Percentiles rank a stretch among this genome's conserved stretches.
phyloP scores from a whole-genome alignment of 2,329 filamentous ascomycete genomes.

The Sarocladium kiliense region DNA sequence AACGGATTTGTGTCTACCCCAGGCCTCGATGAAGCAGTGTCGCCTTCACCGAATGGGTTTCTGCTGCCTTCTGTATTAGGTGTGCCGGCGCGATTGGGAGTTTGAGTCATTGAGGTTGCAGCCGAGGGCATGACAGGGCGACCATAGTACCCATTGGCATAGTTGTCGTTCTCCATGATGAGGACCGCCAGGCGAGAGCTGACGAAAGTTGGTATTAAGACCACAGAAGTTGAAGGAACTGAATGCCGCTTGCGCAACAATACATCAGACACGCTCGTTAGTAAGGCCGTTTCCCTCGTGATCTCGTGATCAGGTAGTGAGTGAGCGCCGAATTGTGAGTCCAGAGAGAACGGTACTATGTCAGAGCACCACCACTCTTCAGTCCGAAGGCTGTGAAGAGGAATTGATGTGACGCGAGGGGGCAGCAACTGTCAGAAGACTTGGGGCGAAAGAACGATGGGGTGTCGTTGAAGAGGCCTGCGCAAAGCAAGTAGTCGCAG shows the following conservation, averaged over 20 bases:
- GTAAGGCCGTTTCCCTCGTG: too few species aligned
- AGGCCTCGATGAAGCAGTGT: conserved; percentile 29
- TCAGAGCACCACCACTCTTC: too few species aligned
- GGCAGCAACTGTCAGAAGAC: too few species aligned
- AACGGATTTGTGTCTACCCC: conserved; percentile 36
- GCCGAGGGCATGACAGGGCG: conserved; percentile 24
- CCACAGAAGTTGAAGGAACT: background rate
- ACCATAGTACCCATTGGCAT: conserved; percentile 20
- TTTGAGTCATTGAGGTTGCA: conserved; percentile 31
- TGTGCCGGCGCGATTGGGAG: conserved; percentile 35
- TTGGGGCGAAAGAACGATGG: background rate
- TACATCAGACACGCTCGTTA: too few species aligned
- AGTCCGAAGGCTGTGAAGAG: too few species aligned
- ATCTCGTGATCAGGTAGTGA: too few species aligned
- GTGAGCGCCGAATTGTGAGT: too few species aligned
- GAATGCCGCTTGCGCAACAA: background rate
- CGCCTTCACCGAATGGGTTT: conserved; percentile 37
- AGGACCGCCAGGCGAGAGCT: background rate
- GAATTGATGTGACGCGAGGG: too few species aligned
- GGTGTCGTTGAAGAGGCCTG: background rate
- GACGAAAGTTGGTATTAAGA: background rate
- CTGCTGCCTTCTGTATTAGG: conserved; percentile 34
- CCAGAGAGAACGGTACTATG: too few species aligned
- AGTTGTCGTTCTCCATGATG: conserved; percentile 24
- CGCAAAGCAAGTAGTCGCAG: background rate